Conservation (phyloP, 2,329 filamentous ascomycete genomes). For the Colletotrichum falcatum region DNA sequence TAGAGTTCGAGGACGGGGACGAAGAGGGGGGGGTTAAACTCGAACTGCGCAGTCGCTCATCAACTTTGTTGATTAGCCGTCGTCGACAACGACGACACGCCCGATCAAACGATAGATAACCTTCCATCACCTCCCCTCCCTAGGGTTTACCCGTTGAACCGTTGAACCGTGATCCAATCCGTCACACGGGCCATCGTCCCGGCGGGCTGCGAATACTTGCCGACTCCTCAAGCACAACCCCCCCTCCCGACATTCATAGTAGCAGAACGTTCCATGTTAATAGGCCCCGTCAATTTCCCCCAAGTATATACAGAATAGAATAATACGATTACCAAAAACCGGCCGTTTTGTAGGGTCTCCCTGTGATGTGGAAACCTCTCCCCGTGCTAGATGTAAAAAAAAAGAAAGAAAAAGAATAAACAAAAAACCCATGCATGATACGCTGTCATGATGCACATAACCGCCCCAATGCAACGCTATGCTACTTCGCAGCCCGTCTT, state of each 20-base stretch:
- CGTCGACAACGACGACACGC: too few species aligned
- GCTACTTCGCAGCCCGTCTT: constrained; percentile 27
- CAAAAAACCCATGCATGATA: background rate
- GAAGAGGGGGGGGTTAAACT: too few species aligned
- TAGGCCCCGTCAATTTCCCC: constrained; percentile 12
- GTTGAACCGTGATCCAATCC: too few species aligned
- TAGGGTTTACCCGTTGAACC: too few species aligned
- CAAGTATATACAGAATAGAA: constrained; percentile 27
- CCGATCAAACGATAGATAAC: too few species aligned
- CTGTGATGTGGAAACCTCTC: constrained; percentile 8
- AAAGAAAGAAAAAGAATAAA: background rate
- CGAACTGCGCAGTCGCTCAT: too few species aligned
- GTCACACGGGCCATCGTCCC: too few species aligned
- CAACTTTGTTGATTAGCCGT: too few species aligned
- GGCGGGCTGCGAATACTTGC: too few species aligned
- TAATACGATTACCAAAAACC: constrained; percentile 38
- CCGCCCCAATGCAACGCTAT: constrained; percentile 36
- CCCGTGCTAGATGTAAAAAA: constrained; percentile 13
- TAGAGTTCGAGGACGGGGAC: too few species aligned
- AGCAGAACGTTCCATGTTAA: background rate
- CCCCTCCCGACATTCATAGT: background rate
- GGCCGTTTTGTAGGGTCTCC: constrained; percentile 22
- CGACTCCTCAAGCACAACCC: too few species aligned
- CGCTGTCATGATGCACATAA: constrained; percentile 36
- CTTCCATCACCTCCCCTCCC: too few species aligned